Percentiles rank a stretch among this genome's conserved stretches.
Conservation (phyloP, 1,139 yeast species). For the Saccharomyces hybrid region DNA sequence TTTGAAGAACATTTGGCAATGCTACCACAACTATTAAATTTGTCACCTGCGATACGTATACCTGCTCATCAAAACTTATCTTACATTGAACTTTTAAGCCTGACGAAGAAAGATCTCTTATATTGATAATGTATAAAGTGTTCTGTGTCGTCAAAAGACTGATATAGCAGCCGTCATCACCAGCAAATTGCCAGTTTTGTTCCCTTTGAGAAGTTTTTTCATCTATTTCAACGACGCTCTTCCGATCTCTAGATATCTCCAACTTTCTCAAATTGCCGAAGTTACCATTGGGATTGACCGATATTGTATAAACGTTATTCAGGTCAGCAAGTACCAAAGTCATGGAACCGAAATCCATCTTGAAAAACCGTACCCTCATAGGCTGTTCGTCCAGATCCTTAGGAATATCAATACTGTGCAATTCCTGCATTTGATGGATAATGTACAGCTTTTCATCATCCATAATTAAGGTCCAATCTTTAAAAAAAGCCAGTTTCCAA, state of each 20-base stretch:
- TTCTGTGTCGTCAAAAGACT: slow-evolving; percentile 38
- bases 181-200: slow-evolving; percentile 36
- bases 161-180: slow-evolving; percentile 47
- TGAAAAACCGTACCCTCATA: slow-evolving; percentile 20
- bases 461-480: slow-evolving; percentile 24
- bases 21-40: slow-evolving; percentile 52
- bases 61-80: slow-evolving; percentile 23
- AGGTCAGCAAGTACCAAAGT: slow-evolving; percentile 27
- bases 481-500: slow-evolving; percentile 21
- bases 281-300: slow-evolving; percentile 21
- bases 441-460: slow-evolving; percentile 22
- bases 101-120: slow-evolving; percentile 30
- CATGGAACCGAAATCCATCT: slow-evolving; percentile 49
- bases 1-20: slow-evolving; percentile 51
- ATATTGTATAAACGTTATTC: slow-evolving; percentile 22
- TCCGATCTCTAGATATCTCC: too few species aligned
- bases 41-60: slow-evolving; percentile 28
- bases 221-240: slow-evolving; percentile 32
- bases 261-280: slow-evolving; percentile 28
- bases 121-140: slow-evolving; percentile 35
- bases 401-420: slow-evolving; percentile 18
- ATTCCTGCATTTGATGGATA: slow-evolving; percentile 14
- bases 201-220: slow-evolving; percentile 23
- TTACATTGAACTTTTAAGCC: slow-evolving; percentile 15
- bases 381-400: slow-evolving; percentile 4